Evolutionary conservation across 768 basidiomycete species (phyloP), one percentile per base, ranked within the genome.

Genomic region (Calvatia gigantea): DNA sequence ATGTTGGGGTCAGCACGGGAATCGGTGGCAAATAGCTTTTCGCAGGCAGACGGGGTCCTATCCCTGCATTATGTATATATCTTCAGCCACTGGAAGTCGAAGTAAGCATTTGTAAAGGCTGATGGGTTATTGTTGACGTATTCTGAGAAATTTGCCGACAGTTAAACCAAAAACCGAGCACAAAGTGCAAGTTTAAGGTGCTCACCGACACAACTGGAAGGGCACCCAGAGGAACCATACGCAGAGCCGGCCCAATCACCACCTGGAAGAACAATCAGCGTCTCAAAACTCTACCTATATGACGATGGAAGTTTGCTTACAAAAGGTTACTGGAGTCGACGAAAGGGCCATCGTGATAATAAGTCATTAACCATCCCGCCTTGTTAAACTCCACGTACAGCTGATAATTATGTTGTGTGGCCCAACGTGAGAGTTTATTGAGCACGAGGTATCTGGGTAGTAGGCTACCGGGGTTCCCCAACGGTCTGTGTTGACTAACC

Each of bases 101-200:
- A 90, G 72, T 80, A 89, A 0, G 89, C 87, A 12, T 83, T 69
- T 19, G 60, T 41, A 67, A 89, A 90, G 7, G 80, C 80, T 4
- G 60, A 58, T 0, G 89, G 88, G 66, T 86, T 83, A 59, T 73
- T 75, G 69, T 82, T 77, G 50, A 87, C 85, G 62, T 70, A 83
- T 47, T 80, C 84, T 85, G 54, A 45, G 31, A 21, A 8, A 15
- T 8, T 21, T 12, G 27, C 17, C 27, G 25, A 15, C 14, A 46
- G n/a, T 42, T 12, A 23, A 11, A 21, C 4, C 41, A 41, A 21
- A 38, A 51, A 21, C 19, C 54, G n/a, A n/a, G n/a, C 15, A 15
- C 15, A 45, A 5, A 3, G 70, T 15, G 14, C 9, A 23, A n/a
- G 32, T 2, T 19, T 6, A 33, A 19, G 4, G 23, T 15, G 51